Evolutionary conservation across 2,329 filamentous ascomycete species (phyloP).

Genomic region (Chaetomium olivaceum): DNA sequence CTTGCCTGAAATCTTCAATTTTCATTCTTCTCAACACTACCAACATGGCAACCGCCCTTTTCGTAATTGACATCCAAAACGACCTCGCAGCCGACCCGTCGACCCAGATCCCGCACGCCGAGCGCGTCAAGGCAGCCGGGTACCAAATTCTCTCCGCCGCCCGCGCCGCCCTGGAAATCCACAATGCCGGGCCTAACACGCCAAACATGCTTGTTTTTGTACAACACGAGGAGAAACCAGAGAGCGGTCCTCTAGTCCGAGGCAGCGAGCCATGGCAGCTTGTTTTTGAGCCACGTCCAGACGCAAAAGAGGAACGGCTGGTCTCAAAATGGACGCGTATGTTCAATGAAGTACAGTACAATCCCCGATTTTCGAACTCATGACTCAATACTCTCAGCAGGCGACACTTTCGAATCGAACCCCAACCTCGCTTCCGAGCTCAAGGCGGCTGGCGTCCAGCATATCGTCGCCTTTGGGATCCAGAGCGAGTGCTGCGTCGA

Average conservation of each 20-base stretch:
- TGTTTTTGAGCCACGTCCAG: constrained; percentile 34
- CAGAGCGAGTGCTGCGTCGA: constrained; percentile 40
- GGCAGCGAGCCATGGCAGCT: constrained; percentile 36
- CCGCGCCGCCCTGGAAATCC: constrained; percentile 26
- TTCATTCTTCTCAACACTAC: not conserved
- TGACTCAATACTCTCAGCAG: constrained; percentile 21
- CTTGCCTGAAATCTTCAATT: too few relatives aligned
- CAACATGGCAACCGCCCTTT: constrained; percentile 33
- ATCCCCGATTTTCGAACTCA: not conserved
- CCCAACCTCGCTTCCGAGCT: constrained; percentile 34
- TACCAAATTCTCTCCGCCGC: constrained; percentile 31
- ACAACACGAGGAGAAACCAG: constrained; percentile 37
- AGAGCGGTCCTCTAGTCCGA: constrained; percentile 30
- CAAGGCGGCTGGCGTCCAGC: constrained; percentile 29
- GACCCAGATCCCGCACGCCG: constrained; percentile 35
- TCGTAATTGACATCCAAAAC: constrained; percentile 41
- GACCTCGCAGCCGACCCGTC: constrained; percentile 34
- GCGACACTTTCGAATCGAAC: constrained; percentile 37
- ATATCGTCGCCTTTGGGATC: constrained; percentile 37
- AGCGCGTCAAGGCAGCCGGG: constrained; percentile 31
- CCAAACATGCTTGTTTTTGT: constrained; percentile 35
- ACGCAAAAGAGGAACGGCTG: constrained; percentile 30
- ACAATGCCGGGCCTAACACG: not conserved
- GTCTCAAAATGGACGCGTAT: constrained; percentile 36
- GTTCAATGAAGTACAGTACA: not conserved